Conservation (phyloP, 108 stramenopile species). For the Epithemia pelagica region DNA sequence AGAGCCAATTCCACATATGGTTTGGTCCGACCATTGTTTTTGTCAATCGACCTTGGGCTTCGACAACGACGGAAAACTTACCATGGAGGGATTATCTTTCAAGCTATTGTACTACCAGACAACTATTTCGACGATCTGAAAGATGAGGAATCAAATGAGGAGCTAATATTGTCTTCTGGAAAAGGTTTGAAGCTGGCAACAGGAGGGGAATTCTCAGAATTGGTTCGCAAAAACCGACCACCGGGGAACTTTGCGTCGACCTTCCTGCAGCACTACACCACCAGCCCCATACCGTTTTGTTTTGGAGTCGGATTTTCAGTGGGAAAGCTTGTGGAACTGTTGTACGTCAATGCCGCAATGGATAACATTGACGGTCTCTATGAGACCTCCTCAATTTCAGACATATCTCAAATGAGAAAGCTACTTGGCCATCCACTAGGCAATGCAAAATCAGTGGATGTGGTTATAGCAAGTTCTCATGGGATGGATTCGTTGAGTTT, state of each 20-base stretch:
- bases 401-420: conserved; percentile 4
- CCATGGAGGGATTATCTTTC: conserved; percentile 57
- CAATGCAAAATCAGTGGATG: conserved; percentile 28
- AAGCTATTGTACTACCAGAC: conserved; percentile 54
- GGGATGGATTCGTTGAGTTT: conserved; percentile 48
- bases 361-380: background rate
- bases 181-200: conserved; percentile 61
- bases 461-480: conserved; percentile 52
- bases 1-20: background rate
- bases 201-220: conserved; percentile 65
- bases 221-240: conserved; percentile 52
- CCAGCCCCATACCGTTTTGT: conserved; percentile 58
- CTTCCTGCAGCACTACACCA: conserved; percentile 40
- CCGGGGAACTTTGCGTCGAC: conserved; percentile 71
- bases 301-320: conserved; percentile 53
- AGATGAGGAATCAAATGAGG: conserved; percentile 18
- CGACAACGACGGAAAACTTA: conserved; percentile 54
- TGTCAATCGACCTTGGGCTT: conserved; percentile 69
- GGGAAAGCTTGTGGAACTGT: conserved; percentile 57
- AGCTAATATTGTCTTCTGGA: conserved; percentile 19
- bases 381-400: conserved; percentile 11
- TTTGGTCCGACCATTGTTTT: conserved; percentile 42
- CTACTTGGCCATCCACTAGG: conserved; percentile 48
- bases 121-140: conserved; percentile 26
- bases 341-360: conserved; percentile 42